Evolutionary conservation across 169 alveolate genomes (phyloP).

Genomic region (Eimeria praecox): DNA sequence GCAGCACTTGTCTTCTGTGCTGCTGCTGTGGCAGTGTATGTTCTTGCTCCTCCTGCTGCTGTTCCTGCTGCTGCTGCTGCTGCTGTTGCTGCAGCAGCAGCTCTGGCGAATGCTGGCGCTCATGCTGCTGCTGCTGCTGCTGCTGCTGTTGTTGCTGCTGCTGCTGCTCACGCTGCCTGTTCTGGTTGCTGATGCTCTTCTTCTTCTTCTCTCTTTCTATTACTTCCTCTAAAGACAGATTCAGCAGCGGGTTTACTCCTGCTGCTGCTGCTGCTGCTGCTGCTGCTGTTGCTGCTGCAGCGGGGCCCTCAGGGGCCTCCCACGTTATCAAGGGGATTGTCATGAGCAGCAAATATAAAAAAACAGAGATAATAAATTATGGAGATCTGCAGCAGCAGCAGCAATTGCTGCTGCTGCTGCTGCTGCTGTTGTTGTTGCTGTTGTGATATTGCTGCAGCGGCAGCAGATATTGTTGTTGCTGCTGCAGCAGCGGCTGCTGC

Average conservation of each 20-base stretch:
- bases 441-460: not conserved
- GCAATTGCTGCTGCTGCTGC: conserved; percentile 54
- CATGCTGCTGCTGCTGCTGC: conserved; percentile 15
- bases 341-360: too few relatives aligned
- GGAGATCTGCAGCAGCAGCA: conserved; percentile 15
- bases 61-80: conserved; percentile 17
- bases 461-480: not conserved
- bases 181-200: not conserved
- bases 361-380: too few relatives aligned
- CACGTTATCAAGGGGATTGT: conserved; percentile 33
- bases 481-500: conserved; percentile 6
- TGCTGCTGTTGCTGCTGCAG: not conserved
- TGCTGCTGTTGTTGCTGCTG: conserved; percentile 53
- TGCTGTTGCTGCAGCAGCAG: conserved; percentile 43
- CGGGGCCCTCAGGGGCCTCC: conserved; percentile 37
- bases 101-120: not conserved
- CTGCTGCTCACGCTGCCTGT: conserved; percentile 33
- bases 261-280: not conserved
- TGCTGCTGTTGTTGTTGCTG: not conserved
- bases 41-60: conserved; percentile 8
- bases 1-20: conserved; percentile 18
- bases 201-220: not conserved
- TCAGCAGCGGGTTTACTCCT: conserved; percentile 13
- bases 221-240: conserved; percentile 17
- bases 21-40: not conserved